Evolutionary conservation across 2,329 filamentous ascomycete genomes (phyloP).

Genomic region (Calonectria pteridis): DNA sequence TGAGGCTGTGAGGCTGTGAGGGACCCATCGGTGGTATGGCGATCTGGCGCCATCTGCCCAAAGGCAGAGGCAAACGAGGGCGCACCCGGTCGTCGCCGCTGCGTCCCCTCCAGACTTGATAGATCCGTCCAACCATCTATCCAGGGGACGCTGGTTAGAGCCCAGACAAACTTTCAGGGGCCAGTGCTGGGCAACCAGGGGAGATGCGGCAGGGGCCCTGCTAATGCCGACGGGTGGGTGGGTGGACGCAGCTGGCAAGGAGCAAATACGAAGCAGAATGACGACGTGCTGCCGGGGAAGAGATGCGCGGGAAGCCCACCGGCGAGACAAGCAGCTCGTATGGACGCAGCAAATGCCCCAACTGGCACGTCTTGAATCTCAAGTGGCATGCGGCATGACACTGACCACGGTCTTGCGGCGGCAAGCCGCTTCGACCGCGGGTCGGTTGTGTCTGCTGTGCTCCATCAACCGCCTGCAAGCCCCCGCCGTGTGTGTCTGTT

Average conservation of each 20-base stretch:
- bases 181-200: constrained; percentile 31
- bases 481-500: constrained; percentile 21
- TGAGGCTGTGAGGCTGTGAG: constrained; percentile 47
- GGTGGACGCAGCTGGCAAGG: constrained; percentile 8
- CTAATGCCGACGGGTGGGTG: constrained; percentile 35
- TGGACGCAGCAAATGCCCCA: constrained; percentile 6
- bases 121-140: constrained; percentile 9
- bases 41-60: constrained; percentile 37
- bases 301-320: constrained; percentile 1
- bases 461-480: constrained; percentile 11
- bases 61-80: constrained; percentile 5
- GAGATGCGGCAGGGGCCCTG: constrained; percentile 30
- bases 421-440: background rate
- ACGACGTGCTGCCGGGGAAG: constrained; percentile 20
- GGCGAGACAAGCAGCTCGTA: constrained; percentile 20
- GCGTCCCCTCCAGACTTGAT: constrained; percentile 11
- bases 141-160: constrained; percentile 14
- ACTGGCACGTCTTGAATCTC: background rate
- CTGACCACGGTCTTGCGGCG: background rate
- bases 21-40: constrained; percentile 38
- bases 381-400: constrained; percentile 9
- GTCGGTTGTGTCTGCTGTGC: background rate
- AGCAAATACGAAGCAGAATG: constrained; percentile 41
- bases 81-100: constrained; percentile 22
- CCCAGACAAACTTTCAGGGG: constrained; percentile 28